Percentiles rank a stretch among this genome's conserved stretches.
These are phyloP conservation scores for Beauveria asiatica DNA, from an alignment of 2,329 filamentous ascomycete species.

Conservation along the genomic window DNA sequence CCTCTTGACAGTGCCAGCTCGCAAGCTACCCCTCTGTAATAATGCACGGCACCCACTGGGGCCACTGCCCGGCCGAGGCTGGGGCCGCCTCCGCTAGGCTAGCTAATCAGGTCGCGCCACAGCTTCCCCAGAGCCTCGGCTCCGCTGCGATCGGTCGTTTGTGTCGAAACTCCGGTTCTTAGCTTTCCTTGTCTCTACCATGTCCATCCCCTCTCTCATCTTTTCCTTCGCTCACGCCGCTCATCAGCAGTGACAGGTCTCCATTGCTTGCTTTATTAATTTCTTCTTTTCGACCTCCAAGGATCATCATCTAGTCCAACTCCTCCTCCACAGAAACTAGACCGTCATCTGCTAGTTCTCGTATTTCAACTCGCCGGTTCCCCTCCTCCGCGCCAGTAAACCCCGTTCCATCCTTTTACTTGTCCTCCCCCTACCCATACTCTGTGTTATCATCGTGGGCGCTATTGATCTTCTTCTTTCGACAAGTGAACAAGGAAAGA, in stretches of 20 bases:
- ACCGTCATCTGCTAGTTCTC: neutral
- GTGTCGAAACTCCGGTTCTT: neutral
- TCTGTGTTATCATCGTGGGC: neutral
- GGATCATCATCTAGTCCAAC: neutral
- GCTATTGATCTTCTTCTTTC: neutral
- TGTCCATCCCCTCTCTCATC: neutral
- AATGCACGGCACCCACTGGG: neutral
- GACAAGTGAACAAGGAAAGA: neutral
- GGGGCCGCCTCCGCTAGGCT: neutral
- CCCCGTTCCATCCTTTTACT: neutral
- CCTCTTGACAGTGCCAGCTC: neutral
- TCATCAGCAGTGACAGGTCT: neutral
- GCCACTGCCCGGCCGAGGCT: constrained; percentile 4
- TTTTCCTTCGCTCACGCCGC: neutral
- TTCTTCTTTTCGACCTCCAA: neutral
- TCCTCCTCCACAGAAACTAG: neutral
- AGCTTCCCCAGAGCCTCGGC: constrained; percentile 13
- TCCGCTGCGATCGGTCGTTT: neutral
- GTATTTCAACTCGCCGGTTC: neutral
- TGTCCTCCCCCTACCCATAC: neutral
- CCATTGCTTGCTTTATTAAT: neutral
- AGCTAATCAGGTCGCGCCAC: constrained; percentile 6
- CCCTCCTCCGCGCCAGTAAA: neutral
- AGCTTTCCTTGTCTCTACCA: neutral
- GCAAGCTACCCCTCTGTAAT: neutral